Conservation (phyloP, 495 filamentous ascomycete genomes). For the Lasiosphaeria miniovina region DNA sequence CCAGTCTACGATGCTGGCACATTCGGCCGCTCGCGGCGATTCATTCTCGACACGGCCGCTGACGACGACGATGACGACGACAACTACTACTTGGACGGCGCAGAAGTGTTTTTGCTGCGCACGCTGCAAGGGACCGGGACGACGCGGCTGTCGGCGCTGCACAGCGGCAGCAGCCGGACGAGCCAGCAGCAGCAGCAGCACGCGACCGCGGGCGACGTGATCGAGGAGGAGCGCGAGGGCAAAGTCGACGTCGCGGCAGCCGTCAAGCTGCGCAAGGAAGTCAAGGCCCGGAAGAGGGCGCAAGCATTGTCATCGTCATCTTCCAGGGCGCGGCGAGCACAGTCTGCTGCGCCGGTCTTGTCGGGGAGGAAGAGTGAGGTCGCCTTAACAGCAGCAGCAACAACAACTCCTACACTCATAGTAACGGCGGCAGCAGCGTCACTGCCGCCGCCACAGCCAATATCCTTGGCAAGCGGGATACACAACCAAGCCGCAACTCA, state of each 20-base stretch:
- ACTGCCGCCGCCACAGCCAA: no score
- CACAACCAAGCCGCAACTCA: neutral
- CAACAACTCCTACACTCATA: no score
- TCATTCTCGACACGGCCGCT: slow-evolving; percentile 20
- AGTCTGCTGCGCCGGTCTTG: slow-evolving; percentile 1
- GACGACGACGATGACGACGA: slow-evolving; percentile 9
- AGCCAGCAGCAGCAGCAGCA: neutral
- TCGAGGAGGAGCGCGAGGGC: slow-evolving; percentile 20
- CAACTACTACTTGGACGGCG: neutral
- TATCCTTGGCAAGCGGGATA: neutral
- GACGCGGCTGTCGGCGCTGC: slow-evolving; percentile 12
- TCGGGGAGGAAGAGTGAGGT: no score
- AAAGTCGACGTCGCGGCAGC: slow-evolving; percentile 27
- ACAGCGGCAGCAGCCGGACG: neutral
- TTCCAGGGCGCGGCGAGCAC: slow-evolving; percentile 7
- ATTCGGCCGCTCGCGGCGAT: slow-evolving; percentile 18
- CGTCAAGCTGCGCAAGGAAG: slow-evolving; percentile 32
- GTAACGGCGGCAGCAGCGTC: no score
- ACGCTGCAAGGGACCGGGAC: slow-evolving; percentile 6
- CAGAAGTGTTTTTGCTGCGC: slow-evolving; percentile 1
- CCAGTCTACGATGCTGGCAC: slow-evolving; percentile 7
- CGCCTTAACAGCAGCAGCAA: no score
- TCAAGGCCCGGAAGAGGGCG: slow-evolving; percentile 26
- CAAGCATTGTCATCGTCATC: slow-evolving; percentile 4
- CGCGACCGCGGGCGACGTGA: neutral